phyloP scores from a whole-genome alignment of 2,329 filamentous ascomycete species.

The Xylariomycetidae sp. region DNA sequence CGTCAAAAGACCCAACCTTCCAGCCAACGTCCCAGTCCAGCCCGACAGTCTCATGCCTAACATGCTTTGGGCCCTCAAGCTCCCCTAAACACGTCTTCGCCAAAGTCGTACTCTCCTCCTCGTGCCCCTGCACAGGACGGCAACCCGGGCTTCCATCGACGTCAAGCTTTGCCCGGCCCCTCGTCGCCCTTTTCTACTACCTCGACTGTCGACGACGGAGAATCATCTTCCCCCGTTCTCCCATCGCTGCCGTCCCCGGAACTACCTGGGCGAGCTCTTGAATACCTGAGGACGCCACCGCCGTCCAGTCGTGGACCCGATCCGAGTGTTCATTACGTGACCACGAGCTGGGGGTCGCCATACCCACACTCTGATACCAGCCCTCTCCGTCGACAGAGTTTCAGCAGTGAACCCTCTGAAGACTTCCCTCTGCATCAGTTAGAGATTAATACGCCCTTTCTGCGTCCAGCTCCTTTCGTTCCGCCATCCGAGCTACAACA shows the following conservation, averaged over 20 bases:
- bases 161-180: constrained; percentile 34
- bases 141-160: constrained; percentile 33
- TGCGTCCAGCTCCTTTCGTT: constrained; percentile 50
- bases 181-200: constrained; percentile 59
- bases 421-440: constrained; percentile 58
- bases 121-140: constrained; percentile 59
- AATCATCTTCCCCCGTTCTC: constrained; percentile 50
- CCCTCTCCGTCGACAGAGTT: constrained; percentile 45
- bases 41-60: constrained; percentile 5
- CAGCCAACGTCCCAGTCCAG: background rate
- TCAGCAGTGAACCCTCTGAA: constrained; percentile 56
- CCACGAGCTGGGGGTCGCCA: constrained; percentile 87
- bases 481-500: constrained; percentile 32
- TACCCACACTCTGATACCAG: constrained; percentile 63
- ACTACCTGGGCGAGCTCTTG: constrained; percentile 51
- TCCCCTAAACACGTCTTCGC: constrained; percentile 52
- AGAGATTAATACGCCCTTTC: constrained; percentile 57
- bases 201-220: constrained; percentile 55
- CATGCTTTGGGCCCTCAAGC: constrained; percentile 27
- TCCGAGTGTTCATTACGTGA: constrained; percentile 49
- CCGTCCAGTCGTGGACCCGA: constrained; percentile 19
- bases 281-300: constrained; percentile 48
- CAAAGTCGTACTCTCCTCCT: constrained; percentile 46
- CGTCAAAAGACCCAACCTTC: background rate
- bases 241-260: constrained; percentile 55